These are phyloP conservation scores for Fonsecaea multimorphosa DNA, from an alignment of 2,329 filamentous ascomycete genomes.

Conservation along the genomic window DNA sequence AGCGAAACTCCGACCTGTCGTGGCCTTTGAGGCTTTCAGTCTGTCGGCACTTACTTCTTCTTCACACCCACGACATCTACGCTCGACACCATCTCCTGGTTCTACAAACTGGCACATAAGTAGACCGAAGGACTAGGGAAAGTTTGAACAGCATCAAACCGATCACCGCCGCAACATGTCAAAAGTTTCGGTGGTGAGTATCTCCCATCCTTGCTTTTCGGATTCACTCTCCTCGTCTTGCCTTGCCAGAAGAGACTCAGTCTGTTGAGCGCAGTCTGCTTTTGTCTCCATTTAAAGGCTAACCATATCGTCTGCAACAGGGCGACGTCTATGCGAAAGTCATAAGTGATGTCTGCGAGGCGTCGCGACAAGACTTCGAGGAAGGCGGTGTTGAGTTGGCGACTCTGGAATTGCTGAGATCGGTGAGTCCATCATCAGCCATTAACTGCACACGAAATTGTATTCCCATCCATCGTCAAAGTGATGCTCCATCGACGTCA, in stretches of 20 bases:
- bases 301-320: slow-evolving; percentile 43
- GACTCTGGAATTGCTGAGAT: slow-evolving; percentile 83
- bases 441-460: slow-evolving; percentile 17
- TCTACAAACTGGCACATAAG: not conserved
- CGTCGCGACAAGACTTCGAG: slow-evolving; percentile 93
- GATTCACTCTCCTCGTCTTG: not conserved
- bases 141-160: not conserved
- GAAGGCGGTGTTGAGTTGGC: slow-evolving; percentile 89
- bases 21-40: not conserved
- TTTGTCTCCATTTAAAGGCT: not conserved
- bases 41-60: not conserved
- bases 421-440: slow-evolving; percentile 65
- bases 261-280: not conserved
- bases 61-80: not conserved
- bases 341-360: slow-evolving; percentile 88
- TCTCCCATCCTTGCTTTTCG: not conserved
- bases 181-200: slow-evolving; percentile 37
- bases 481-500: no score
- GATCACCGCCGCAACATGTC: slow-evolving; percentile 32
- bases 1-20: not conserved
- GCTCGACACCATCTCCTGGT: not conserved
- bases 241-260: not conserved
- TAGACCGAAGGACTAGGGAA: not conserved
- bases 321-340: slow-evolving; percentile 88
- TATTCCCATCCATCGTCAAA: slow-evolving; percentile 15